Base-by-base conservation (phyloP, 1,139 yeast species). In the Lodderomyces margitis region DNA sequence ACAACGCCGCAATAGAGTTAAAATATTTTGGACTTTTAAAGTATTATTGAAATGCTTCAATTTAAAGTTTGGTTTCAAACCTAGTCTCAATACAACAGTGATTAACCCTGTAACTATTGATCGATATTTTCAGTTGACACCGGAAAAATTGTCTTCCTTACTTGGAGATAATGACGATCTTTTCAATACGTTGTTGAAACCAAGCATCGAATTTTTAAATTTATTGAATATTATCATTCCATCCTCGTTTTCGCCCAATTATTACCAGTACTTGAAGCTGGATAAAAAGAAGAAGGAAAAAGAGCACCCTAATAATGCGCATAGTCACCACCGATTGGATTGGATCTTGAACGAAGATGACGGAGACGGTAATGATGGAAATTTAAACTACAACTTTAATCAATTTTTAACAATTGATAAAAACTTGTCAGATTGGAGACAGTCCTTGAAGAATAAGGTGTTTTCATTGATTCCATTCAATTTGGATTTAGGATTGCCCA, bases 21-120 rank as follows among this genome's bases (percentile, higher is more conserved):
- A 79, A 53, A 63, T 79, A 16, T 81, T 76, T 50, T 80, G 87
- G 87, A 77, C 75, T 17, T 78, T 74, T 53, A 75, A 75, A 46
- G 75, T 78, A 3, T 61, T 80, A 27, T 62, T 74, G 31, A 73
- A 76, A 51, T 68, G 80, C 44, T 72, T 77, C 48, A 74, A 78
- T 44, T 59, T 72, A 45, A 72, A 74, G 50, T 70, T 77, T 49
- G 78, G 80, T 1, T 68, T 72, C 46, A 70, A 72, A 46, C 78
- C 78, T 30, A 68, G 74, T 47, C 59, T 70, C 41, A 72, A 71
- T 46, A 72, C 77, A 5, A 72, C 78, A 0, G 76, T 72, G 10
- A 71, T 72, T 31, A 73, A 73, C 44, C 78, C 78, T 1, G 76
- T 72, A 11, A 73, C 78, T 1, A 73, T 73, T 34, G 78, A 72